Base-by-base conservation (phyloP, 305 asterid species). In the Rubia balearica region DNA sequence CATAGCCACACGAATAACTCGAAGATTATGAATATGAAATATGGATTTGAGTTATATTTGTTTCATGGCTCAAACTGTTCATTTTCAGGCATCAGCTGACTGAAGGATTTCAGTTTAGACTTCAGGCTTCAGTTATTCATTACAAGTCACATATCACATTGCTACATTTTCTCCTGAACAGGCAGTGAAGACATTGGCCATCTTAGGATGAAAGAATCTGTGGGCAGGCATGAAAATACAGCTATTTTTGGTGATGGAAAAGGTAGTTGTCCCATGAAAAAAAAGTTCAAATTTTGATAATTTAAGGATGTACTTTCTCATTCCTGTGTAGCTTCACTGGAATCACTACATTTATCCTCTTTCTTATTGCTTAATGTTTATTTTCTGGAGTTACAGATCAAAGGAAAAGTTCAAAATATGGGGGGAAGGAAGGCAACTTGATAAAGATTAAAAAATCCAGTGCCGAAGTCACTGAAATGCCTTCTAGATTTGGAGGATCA, bases 371-470 rank as follows among this genome's bases (percentile, higher is more conserved):
- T 19, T 46, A 73, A 43, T 19, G 56, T 55, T 21, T 56, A 56
- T 41, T 67, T 42, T 43, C 81, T 79, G 87, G 85, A 51, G 65
- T 77, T 65, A 53, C 62, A 62, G 83, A 79, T 75, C 82, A 78
- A 72, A 72, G 19, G 63, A 86, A 87, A 72, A 82, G 78, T 67
- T 75, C 81, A 67, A 89, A 77, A 49, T 60, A 73, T 56, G 78
- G 78, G 61, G 83, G 78, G 67, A 84, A 81, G 81, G 92, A 81
- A 24, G 77, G 83, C 62, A 83, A 74, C 81, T 70, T 78, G 81
- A 80, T 87, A 69, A 90, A 87, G 81, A 76, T 90, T 42, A 87
- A 78, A 81, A 85, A 82, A 48, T 69, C 82, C 71, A 81, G 79
- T 67, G 68, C 84, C 27, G 90, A 79, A 75, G 76, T 68, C 72